A percentile compares a stretch with the other conserved stretches of the same genome.
phyloP scores from a whole-genome alignment of 2,329 filamentous ascomycete genomes.

The Cytospora paraplurivora region DNA sequence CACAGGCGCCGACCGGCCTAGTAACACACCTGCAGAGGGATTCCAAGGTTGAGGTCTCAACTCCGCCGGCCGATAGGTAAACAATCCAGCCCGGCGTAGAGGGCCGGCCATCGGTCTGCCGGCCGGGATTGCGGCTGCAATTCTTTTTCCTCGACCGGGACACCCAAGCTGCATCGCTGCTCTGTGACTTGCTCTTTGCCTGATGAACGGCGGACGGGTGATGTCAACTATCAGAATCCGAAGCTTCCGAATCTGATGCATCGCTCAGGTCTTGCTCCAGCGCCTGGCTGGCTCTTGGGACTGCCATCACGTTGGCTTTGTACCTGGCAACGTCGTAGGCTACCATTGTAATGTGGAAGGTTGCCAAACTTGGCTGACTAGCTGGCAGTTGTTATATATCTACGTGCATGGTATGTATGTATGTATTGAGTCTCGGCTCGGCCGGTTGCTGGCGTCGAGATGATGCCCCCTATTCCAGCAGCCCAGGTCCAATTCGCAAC shows the following conservation, averaged over 20 bases:
- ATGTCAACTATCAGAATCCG: not conserved
- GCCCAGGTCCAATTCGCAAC: not conserved
- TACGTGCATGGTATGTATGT: too few species aligned
- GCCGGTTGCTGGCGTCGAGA: not conserved
- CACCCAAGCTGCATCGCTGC: not conserved
- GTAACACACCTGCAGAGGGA: too few species aligned
- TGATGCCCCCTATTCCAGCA: not conserved
- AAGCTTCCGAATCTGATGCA: not conserved
- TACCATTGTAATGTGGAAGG: not conserved
- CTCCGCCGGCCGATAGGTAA: not conserved
- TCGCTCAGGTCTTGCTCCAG: not conserved
- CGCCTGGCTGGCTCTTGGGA: not conserved
- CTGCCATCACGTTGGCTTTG: too few species aligned
- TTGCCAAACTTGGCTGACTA: not conserved
- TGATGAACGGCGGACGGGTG: not conserved
- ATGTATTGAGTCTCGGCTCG: not conserved
- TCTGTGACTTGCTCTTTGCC: not conserved
- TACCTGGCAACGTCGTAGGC: too few species aligned
- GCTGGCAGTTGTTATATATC: not conserved
- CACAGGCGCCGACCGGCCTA: too few species aligned
- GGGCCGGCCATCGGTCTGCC: conserved; percentile 21
- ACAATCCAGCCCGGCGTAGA: conserved; percentile 12
- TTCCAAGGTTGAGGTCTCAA: not conserved
- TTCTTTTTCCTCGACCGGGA: not conserved
- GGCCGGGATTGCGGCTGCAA: conserved; percentile 3